A percentile compares a stretch with the other conserved stretches of the same genome.
These are phyloP conservation scores for Urochloa ruziziensis DNA, from an alignment of 176 grass and related monocot species.

Conservation along the genomic window DNA sequence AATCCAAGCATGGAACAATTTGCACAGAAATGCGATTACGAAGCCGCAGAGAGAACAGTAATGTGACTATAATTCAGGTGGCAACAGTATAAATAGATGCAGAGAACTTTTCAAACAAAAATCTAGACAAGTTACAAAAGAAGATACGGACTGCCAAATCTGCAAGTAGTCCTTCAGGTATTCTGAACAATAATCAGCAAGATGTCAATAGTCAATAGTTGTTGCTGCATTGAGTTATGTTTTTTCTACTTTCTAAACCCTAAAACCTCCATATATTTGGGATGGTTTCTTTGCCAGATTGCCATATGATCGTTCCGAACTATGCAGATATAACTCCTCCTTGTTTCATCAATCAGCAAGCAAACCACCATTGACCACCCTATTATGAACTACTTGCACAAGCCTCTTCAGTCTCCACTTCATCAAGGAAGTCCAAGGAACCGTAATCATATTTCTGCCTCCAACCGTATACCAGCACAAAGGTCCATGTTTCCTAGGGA, in stretches of 20 bases:
- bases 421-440: conserved; percentile 48
- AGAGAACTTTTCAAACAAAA: neutral
- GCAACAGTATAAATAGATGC: no score
- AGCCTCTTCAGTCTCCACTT: conserved; percentile 33
- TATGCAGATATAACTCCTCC: neutral
- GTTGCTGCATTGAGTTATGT: neutral
- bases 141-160: neutral
- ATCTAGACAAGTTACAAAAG: neutral
- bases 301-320: neutral
- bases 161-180: neutral
- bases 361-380: neutral
- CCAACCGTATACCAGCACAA: conserved; percentile 41
- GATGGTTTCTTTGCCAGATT: neutral
- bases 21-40: neutral
- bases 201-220: neutral
- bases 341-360: neutral
- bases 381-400: conserved; percentile 14
- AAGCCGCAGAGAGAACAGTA: neutral
- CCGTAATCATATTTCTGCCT: conserved; percentile 64
- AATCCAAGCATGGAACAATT: no score
- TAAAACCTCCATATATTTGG: neutral
- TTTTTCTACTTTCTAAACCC: conserved; percentile 2
- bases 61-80: no score
- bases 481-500: conserved; percentile 56
- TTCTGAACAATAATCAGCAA: conserved; percentile 2